Base-by-base conservation (phyloP, 148 eudicot genomes). In the Gaultheria prostrata region DNA sequence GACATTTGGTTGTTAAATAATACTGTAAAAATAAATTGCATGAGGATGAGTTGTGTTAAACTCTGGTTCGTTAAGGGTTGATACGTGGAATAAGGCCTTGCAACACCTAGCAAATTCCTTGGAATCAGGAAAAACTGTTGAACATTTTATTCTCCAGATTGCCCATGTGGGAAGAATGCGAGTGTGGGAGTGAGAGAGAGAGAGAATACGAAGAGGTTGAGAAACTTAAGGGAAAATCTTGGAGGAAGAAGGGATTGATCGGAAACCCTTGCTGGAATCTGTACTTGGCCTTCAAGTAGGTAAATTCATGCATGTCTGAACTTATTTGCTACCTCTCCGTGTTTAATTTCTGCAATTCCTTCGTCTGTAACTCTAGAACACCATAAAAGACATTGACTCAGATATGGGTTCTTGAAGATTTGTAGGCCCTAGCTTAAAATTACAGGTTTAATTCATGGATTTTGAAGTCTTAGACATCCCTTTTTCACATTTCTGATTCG, bases 181-280 rank as follows among this genome's bases (percentile, higher is more conserved):
- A 1, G 26, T 1, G 24, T 8, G 28, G 24, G 69, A 59, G 67
- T 8, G 67, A 61, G 28, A 21, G 67, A 59, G 65, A 59, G 67
- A n/a, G 65, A 59, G 65, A n/a, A n/a, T 48, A 48, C 11, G 50
- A 48, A 48, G 50, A 48, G 50, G 10, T 48, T 48, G 24, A 57
- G 63, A 57, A 21, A 57, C 63, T 1, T 1, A 57, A 57, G 63
- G 63, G 8, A 20, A 57, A 57, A 57, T 2, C 67, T 61, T n/a
- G 67, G 67, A 61, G 67, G 67, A n/a, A 61, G 67, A n/a, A 61
- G 67, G 67, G 28, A 61, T 61, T 61, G 67, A n/a, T 3, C n/a
- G 67, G 59, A 26, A n/a, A 59, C 28, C 65, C 67, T 21, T 61
- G 67, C 67, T 8, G n/a, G 67, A 54, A 54, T 54, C 57, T 54